These are phyloP conservation scores for Yarrowia deformans DNA, from an alignment of 805 yeast genomes.

Conservation along the genomic window DNA sequence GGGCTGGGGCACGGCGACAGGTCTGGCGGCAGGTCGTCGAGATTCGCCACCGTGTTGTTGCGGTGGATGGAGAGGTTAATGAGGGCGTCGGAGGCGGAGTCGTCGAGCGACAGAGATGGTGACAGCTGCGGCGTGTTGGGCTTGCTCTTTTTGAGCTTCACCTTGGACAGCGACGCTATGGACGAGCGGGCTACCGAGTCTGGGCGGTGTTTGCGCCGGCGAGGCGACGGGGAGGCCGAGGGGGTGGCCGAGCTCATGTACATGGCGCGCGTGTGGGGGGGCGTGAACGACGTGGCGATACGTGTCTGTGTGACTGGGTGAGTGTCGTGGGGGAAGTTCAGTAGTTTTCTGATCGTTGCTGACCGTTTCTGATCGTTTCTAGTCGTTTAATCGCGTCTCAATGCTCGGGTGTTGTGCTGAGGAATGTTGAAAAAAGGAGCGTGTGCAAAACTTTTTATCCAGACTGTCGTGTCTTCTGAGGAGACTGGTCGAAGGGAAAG, in stretches of 20 bases:
- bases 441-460: background rate
- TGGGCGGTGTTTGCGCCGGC: conserved; percentile 36
- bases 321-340: too few relatives aligned
- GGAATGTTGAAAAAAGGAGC: conserved; percentile 6
- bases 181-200: conserved; percentile 24
- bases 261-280: background rate
- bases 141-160: conserved; percentile 37
- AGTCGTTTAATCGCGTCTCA: too few relatives aligned
- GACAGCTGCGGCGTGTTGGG: conserved; percentile 38
- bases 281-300: background rate
- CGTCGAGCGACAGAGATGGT: conserved; percentile 26
- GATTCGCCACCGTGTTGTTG: conserved; percentile 33
- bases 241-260: conserved; percentile 38
- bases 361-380: too few relatives aligned
- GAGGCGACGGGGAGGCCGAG: conserved; percentile 38
- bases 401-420: background rate
- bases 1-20: conserved; percentile 35
- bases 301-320: background rate
- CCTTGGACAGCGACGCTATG: conserved; percentile 30
- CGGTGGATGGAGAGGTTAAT: conserved; percentile 39
- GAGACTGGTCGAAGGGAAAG: too few relatives aligned
- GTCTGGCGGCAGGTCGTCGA: conserved; percentile 27
- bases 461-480: background rate
- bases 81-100: conserved; percentile 38
- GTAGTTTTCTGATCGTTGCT: too few relatives aligned